Evolutionary conservation across 1,139 yeast species (phyloP).

Genomic region (Meyerozyma smithsonii): DNA sequence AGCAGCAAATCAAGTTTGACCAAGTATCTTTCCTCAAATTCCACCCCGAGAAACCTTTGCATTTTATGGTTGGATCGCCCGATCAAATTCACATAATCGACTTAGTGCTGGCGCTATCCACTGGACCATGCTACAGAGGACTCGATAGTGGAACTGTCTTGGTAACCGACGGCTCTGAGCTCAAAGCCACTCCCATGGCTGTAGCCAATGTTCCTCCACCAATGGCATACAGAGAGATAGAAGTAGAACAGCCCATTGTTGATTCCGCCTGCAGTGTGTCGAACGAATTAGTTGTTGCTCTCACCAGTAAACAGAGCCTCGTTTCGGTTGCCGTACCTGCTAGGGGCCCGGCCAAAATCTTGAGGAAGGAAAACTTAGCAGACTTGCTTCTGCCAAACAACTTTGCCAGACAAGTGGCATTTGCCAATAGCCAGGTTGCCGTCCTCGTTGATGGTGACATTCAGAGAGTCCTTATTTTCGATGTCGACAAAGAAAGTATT

Average conservation of each 20-base stretch:
- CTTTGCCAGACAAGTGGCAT: conserved; percentile 59
- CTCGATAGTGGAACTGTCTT: conserved; percentile 72
- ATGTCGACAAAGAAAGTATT: conserved; percentile 18
- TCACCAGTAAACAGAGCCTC: conserved; percentile 38
- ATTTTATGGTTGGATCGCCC: conserved; percentile 59
- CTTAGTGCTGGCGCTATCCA: conserved; percentile 57
- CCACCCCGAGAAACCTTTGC: conserved; percentile 87
- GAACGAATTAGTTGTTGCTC: conserved; percentile 56
- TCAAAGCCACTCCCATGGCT: conserved; percentile 76
- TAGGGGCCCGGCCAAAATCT: background rate
- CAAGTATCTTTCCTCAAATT: conserved; percentile 54
- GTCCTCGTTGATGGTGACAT: conserved; percentile 51
- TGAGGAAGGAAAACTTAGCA: background rate
- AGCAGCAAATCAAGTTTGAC: conserved; percentile 59
- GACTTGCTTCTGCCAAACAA: conserved; percentile 29
- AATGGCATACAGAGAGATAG: conserved; percentile 65
- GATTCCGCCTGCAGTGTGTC: conserved; percentile 62
- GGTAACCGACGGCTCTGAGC: conserved; percentile 75
- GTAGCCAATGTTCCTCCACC: conserved; percentile 96
- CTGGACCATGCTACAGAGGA: conserved; percentile 68
- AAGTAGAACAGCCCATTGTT: conserved; percentile 45
- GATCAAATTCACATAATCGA: conserved; percentile 53
- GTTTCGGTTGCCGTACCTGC: background rate
- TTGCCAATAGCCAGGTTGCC: conserved; percentile 50
- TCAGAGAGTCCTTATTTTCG: conserved; percentile 49